phyloP scores from a whole-genome alignment of 2,329 filamentous ascomycete species.

The Epichloe sylvatica region DNA sequence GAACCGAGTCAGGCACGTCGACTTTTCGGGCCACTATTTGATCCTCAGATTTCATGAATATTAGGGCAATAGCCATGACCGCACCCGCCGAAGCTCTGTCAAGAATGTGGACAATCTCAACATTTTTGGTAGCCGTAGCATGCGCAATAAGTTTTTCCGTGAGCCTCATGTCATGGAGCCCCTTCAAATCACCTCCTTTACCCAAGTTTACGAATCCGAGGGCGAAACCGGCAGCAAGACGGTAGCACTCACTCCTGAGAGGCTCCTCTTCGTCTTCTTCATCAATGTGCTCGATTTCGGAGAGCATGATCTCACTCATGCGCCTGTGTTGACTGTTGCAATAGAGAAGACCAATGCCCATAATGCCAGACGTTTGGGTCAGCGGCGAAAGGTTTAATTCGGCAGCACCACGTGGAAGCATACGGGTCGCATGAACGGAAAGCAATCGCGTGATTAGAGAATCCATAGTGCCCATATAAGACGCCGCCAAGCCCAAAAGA shows the following conservation, averaged over 20 bases:
- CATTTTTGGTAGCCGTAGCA: slow-evolving; percentile 78
- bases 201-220: slow-evolving; percentile 90
- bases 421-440: slow-evolving; percentile 89
- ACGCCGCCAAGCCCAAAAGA: slow-evolving; percentile 81
- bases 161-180: slow-evolving; percentile 84
- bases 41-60: slow-evolving; percentile 96
- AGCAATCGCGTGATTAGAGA: slow-evolving; percentile 82
- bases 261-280: slow-evolving; percentile 69
- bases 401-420: slow-evolving; percentile 82
- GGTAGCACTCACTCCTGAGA: slow-evolving; percentile 87
- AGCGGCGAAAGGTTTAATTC: slow-evolving; percentile 87
- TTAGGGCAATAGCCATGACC: slow-evolving; percentile 74
- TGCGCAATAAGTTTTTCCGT: slow-evolving; percentile 77
- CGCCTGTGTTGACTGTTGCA: slow-evolving; percentile 90
- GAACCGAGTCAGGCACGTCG: slow-evolving; percentile 75
- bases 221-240: slow-evolving; percentile 83
- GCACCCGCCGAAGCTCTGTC: slow-evolving; percentile 91
- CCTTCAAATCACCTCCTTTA: slow-evolving; percentile 75
- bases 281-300: slow-evolving; percentile 82
- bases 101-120: slow-evolving; percentile 81
- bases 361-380: slow-evolving; percentile 89
- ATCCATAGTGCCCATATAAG: slow-evolving; percentile 95
- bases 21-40: slow-evolving; percentile 77
- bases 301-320: slow-evolving; percentile 98
- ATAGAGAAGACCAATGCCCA: slow-evolving; percentile 92